phyloP scores from a whole-genome alignment of 2,329 filamentous ascomycete species.

The Torrubiella hemipterigena region DNA sequence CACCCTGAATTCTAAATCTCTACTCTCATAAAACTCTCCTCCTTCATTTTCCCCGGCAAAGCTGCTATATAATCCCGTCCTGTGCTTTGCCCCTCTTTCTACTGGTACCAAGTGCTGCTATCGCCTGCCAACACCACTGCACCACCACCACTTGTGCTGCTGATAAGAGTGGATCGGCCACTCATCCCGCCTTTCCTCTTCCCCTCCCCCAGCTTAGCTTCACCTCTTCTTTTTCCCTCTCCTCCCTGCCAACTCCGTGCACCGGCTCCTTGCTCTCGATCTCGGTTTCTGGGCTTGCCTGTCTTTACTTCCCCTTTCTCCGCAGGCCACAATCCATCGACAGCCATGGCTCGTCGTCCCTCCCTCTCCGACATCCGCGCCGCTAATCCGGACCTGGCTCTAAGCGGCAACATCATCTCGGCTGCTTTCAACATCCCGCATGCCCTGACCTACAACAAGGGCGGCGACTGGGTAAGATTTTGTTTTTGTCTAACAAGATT shows the following conservation, averaged over 20 bases:
- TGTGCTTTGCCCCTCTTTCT: neutral
- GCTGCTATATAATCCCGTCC: too few relatives aligned
- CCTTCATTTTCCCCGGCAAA: too few relatives aligned
- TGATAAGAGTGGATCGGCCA: too few relatives aligned
- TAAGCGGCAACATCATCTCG: slow-evolving; percentile 56
- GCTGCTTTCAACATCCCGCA: slow-evolving; percentile 53
- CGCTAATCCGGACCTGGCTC: slow-evolving; percentile 41
- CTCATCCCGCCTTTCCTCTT: too few relatives aligned
- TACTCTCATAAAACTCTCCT: too few relatives aligned
- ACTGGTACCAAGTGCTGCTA: too few relatives aligned
- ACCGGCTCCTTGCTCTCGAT: too few relatives aligned
- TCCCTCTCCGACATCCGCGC: slow-evolving; percentile 43
- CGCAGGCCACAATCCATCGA: neutral
- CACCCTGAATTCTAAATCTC: too few relatives aligned
- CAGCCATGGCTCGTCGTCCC: slow-evolving; percentile 30
- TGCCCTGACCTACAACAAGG: slow-evolving; percentile 44
- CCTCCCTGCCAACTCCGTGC: too few relatives aligned
- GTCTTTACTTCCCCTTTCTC: neutral
- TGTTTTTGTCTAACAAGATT: neutral
- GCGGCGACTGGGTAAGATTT: slow-evolving; percentile 51
- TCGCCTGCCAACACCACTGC: too few relatives aligned
- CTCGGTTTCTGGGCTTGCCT: too few relatives aligned
- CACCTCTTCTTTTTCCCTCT: neutral
- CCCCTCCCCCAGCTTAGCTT: neutral
- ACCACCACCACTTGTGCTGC: too few relatives aligned